Conservation (phyloP, 2,329 filamentous ascomycete species). For the Cryphonectria japonica region DNA sequence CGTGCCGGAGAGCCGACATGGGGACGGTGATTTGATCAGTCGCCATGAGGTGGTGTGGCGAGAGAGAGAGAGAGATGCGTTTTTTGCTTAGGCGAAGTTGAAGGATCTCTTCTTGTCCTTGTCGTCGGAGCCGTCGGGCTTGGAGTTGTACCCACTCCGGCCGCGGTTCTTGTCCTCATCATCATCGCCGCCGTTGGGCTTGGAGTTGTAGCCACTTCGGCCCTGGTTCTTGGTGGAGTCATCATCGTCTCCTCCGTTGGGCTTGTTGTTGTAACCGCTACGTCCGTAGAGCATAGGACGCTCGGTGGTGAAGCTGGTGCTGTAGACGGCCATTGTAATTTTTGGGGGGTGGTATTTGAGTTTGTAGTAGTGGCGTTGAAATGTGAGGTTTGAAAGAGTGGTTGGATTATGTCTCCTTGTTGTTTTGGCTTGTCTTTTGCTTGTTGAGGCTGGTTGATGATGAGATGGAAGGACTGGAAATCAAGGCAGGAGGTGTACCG, state of each 20-base stretch:
- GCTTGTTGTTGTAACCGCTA: conserved; percentile 47
- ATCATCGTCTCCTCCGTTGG: conserved; percentile 37
- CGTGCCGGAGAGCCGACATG: conserved; percentile 13
- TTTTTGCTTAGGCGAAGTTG: conserved; percentile 34
- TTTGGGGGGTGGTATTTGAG: conserved; percentile 19
- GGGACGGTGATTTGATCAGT: conserved; percentile 14
- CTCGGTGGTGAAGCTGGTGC: conserved; percentile 39
- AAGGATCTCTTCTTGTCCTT: conserved; percentile 36
- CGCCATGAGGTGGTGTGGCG: conserved; percentile 3
- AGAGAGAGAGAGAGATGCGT: conserved; percentile 11
- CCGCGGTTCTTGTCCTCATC: conserved; percentile 43
- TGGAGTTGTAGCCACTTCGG: conserved; percentile 51
- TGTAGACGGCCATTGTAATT: conserved; percentile 44
- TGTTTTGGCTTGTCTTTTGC: conserved; percentile 11
- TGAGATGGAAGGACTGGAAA: conserved; percentile 30
- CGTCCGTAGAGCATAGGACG: conserved; percentile 46
- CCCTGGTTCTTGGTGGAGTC: conserved; percentile 44
- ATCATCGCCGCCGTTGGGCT: conserved; percentile 35
- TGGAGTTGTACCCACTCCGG: conserved; percentile 51
- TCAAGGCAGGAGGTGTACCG: conserved; percentile 29
- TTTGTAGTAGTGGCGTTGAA: conserved; percentile 15
- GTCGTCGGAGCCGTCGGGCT: conserved; percentile 32
- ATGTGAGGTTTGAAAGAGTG: conserved; percentile 13
- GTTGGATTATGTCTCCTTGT: conserved; percentile 18
- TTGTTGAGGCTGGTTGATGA: conserved; percentile 33